phyloP scores from a whole-genome alignment of 1,139 yeast genomes.

The Hansenula anomala region DNA sequence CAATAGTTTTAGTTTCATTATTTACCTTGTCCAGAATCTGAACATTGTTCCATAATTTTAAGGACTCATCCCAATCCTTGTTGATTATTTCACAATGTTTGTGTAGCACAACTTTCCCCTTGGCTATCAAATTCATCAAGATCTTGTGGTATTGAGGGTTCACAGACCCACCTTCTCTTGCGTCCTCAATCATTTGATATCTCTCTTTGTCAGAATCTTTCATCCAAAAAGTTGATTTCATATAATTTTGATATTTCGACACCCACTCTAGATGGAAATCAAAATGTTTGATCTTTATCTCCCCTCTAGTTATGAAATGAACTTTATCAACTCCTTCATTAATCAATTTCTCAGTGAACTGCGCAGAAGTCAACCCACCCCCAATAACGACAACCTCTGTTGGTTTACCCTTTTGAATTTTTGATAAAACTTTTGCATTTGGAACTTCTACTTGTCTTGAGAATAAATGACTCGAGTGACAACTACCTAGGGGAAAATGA shows the following conservation, averaged over 20 bases:
- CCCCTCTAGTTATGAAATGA: conserved; percentile 35
- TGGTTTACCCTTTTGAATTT: conserved; percentile 6
- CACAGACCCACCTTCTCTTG: conserved; percentile 45
- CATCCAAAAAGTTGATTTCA: conserved; percentile 37
- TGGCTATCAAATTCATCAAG: conserved; percentile 28
- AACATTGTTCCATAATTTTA: conserved; percentile 1
- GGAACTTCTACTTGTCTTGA: conserved; percentile 17
- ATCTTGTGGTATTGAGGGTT: conserved; percentile 41
- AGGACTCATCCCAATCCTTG: conserved; percentile 6
- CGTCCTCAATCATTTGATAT: conserved; percentile 36
- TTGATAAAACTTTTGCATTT: neutral
- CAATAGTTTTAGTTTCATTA: conserved; percentile 5
- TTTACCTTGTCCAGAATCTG: conserved; percentile 1
- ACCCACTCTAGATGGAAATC: conserved; percentile 51
- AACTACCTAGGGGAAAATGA: conserved; percentile 29
- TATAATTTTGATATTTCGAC: conserved; percentile 40
- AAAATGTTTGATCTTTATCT: conserved; percentile 42
- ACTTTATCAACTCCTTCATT: conserved; percentile 30
- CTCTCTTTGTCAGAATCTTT: conserved; percentile 40
- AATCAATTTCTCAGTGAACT: conserved; percentile 38
- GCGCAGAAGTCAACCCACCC: conserved; percentile 47
- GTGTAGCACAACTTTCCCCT: conserved; percentile 24
- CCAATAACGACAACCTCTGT: conserved; percentile 38
- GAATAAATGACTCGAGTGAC: conserved; percentile 42
- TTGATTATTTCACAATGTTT: conserved; percentile 6